phyloP scores from a whole-genome alignment of 768 basidiomycete species.

The Boletus edulis region DNA sequence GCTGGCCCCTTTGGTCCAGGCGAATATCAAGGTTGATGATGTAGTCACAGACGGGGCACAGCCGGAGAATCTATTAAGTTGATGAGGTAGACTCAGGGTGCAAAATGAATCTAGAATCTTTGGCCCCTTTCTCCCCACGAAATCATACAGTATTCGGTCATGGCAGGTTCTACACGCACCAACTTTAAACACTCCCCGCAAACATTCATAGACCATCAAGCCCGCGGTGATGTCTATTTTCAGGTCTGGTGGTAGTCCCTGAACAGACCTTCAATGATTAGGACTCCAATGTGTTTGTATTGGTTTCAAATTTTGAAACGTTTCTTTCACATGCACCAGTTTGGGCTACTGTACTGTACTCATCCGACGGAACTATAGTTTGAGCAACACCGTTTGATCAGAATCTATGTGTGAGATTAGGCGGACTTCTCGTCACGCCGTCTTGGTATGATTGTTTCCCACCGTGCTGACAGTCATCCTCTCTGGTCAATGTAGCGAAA shows the following conservation, averaged over 20 bases:
- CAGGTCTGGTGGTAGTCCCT: not conserved
- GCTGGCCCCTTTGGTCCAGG: not conserved
- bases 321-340: not conserved
- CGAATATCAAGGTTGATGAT: not conserved
- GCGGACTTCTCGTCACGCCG: no score
- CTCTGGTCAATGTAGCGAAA: no score
- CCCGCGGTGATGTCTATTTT: not conserved
- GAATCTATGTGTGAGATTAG: no score
- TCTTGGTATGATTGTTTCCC: no score
- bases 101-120: not conserved
- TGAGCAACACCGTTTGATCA: no score
- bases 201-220: not conserved
- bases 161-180: not conserved
- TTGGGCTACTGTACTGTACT: no score
- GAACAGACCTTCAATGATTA: not conserved
- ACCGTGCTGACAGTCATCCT: no score
- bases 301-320: not conserved
- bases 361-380: no score
- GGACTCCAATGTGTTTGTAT: not conserved
- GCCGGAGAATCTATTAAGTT: not conserved
- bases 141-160: no score
- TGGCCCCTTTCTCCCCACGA: not conserved
- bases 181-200: not conserved
- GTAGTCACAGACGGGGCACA: not conserved
- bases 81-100: not conserved